Evolutionary conservation across 139 green algal species (phyloP), one percentile per base, ranked within the genome.

Genomic region (Micromonas pusilla): DNA sequence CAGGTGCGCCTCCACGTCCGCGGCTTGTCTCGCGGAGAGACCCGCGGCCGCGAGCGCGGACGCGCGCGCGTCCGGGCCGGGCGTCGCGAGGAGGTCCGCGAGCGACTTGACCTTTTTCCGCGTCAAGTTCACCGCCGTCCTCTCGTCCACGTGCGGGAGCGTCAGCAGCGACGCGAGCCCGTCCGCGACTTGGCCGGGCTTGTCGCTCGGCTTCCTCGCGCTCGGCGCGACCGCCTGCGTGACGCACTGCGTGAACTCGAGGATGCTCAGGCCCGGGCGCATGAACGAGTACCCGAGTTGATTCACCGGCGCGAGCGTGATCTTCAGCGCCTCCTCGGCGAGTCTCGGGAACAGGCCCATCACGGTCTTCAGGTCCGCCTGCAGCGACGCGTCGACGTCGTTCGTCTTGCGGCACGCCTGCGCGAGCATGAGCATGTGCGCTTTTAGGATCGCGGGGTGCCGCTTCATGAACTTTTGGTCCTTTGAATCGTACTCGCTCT

Each of bases 351-450:
- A 20, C 2, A 36, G 23, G 13, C 1, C 38, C 1, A 62, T 39
- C 26, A 75, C 37, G 1, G 30, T 38, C 21, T 63, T 30, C 20
- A 39, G 23, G 53, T 75, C 68, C 36, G 37, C 38, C 36, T 30
- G 21, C 36, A 75, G 25, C 37, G 28, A 25, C 37, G 9, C 23
- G 0, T 38, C 20, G 16, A 75, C 16, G 6, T 30, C 36, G 6
- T 63, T 3, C 2, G 20, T 28, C 30, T 37, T 33, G 16, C 68
- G 36, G 5, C 25, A 65, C 25, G 34, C 34, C 26, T 87, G 83
- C 32, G 83, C 75, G 25, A 88, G 67, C 28, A 88, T 57, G 30
- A 85, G 5, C 62, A 88, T 70, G 54, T 88, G 83, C 67, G 79
- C 79, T 79, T 85, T 81, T 13, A 84, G 32, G 3, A 84, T n/a